phyloP scores from a whole-genome alignment of 2,329 filamentous ascomycete species.

The Claviceps capensis region DNA sequence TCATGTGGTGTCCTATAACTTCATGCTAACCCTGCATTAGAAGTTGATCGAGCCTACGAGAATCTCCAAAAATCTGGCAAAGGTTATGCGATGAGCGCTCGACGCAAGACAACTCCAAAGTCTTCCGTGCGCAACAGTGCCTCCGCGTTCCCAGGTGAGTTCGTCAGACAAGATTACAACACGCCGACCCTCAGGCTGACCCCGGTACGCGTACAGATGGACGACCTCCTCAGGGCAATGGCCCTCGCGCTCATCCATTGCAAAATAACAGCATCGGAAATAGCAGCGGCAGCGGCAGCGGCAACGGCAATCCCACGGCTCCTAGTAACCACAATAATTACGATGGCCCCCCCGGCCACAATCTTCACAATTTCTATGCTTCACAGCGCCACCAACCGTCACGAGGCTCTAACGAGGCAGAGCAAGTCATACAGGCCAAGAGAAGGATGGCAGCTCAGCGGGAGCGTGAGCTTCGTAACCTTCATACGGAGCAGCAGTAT shows the following conservation, averaged over 20 bases:
- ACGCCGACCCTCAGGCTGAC: conserved; percentile 12
- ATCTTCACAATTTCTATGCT: conserved; percentile 88
- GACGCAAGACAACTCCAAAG: conserved; percentile 47
- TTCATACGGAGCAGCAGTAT: conserved; percentile 99
- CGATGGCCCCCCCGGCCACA: conserved; percentile 54
- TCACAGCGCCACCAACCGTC: conserved; percentile 81
- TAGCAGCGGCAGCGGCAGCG: conserved; percentile 31
- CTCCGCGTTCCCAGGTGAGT: conserved; percentile 6
- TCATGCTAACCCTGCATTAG: conserved; percentile 30
- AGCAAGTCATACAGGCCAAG: conserved; percentile 98
- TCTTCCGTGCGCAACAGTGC: conserved; percentile 5
- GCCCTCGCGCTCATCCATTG: conserved; percentile 67
- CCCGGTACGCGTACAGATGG: conserved; percentile 39
- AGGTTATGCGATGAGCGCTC: conserved; percentile 58
- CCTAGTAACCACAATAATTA: conserved; percentile 63
- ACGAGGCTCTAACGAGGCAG: conserved; percentile 75
- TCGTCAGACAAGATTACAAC: neutral
- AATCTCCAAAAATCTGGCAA: conserved; percentile 96
- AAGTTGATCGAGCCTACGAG: conserved; percentile 91
- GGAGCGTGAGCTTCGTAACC: conserved; percentile 97
- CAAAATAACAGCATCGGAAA: conserved; percentile 56
- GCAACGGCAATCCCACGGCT: conserved; percentile 46
- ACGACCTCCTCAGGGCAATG: conserved; percentile 49
- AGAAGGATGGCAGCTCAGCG: conserved; percentile 97
- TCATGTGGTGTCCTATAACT: neutral